These are phyloP conservation scores for Coleophoma cylindrospora DNA, from an alignment of 2,329 filamentous ascomycete species.

Conservation along the genomic window DNA sequence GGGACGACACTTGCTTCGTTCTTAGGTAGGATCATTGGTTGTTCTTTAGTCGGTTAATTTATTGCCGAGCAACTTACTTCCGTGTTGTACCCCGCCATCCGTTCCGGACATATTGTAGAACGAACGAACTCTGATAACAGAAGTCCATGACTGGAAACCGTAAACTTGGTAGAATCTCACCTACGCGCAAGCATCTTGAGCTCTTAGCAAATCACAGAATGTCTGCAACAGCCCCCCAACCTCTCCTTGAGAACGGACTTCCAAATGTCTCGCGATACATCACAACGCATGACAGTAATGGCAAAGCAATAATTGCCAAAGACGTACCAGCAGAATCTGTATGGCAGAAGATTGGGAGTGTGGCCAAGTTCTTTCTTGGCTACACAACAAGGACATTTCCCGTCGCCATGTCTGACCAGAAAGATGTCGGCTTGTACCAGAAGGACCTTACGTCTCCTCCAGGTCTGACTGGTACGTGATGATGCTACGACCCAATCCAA, in stretches of 20 bases:
- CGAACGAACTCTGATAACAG: too few species aligned
- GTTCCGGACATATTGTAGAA: too few species aligned
- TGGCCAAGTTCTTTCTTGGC: slow-evolving; percentile 19
- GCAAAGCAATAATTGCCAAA: slow-evolving; percentile 15
- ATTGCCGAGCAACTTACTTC: too few species aligned
- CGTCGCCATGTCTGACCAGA: slow-evolving; percentile 5
- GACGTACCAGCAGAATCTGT: slow-evolving; percentile 5
- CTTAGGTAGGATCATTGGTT: too few species aligned
- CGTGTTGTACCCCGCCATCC: too few species aligned
- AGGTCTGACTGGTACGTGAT: slow-evolving; percentile 11
- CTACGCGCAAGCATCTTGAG: too few species aligned
- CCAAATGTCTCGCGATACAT: slow-evolving; percentile 17
- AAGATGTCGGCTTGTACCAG: slow-evolving; percentile 12
- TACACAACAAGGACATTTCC: slow-evolving; percentile 17
- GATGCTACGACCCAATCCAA: too few species aligned
- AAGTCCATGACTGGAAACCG: too few species aligned
- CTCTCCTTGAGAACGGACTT: slow-evolving; percentile 9
- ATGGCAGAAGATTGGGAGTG: slow-evolving; percentile 10
- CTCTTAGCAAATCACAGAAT: background rate
- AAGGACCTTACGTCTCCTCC: slow-evolving; percentile 13
- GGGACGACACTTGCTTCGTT: too few species aligned
- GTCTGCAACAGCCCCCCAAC: background rate
- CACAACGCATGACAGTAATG: slow-evolving; percentile 11
- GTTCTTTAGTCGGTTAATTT: too few species aligned
- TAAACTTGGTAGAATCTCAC: too few species aligned